These are phyloP conservation scores for Eimeria acervulina DNA, from an alignment of 169 alveolate species.

Conservation along the genomic window DNA sequence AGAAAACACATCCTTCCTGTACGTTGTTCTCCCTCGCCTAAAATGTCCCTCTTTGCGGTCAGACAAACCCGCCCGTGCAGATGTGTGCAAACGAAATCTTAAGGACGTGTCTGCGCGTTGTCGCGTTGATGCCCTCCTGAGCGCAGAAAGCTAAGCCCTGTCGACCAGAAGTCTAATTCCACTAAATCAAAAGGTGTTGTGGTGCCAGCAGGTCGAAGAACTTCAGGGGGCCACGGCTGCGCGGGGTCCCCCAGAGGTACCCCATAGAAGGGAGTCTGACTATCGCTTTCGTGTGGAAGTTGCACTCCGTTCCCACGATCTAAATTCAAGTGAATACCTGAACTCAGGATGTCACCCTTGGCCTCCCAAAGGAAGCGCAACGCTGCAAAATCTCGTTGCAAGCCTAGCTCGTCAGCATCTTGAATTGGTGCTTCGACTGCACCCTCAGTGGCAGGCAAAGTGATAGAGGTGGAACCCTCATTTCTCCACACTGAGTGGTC, in stretches of 20 bases:
- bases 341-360: neutral
- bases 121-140: neutral
- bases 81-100: neutral
- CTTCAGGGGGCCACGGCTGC: slow-evolving; percentile 16
- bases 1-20: neutral
- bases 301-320: neutral
- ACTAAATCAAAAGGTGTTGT: neutral
- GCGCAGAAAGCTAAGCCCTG: neutral
- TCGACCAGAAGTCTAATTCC: neutral
- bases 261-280: neutral
- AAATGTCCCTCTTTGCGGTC: neutral
- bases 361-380: neutral
- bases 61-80: neutral
- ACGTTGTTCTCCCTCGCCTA: neutral
- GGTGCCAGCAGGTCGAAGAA: neutral
- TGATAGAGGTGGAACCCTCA: neutral
- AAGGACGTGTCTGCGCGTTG: neutral
- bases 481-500: neutral
- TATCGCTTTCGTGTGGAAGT: neutral
- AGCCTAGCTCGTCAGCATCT: too few species aligned
- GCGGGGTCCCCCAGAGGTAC: slow-evolving; percentile 27
- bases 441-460: neutral
- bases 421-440: neutral
- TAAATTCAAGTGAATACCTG: neutral
- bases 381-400: neutral